phyloP scores from a whole-genome alignment of 176 grass and related monocot species.

The Juncus effusus region DNA sequence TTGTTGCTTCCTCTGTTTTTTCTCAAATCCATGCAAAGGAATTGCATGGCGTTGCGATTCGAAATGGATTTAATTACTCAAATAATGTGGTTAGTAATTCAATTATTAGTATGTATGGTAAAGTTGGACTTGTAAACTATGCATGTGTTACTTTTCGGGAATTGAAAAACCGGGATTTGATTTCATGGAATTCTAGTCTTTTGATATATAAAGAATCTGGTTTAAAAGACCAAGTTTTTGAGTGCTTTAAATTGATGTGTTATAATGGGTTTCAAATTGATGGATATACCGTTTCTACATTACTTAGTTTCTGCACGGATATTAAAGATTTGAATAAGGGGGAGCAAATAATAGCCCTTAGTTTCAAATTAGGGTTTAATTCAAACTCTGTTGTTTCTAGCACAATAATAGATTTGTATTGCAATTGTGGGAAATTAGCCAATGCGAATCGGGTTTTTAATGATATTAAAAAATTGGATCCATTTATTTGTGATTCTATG shows the following conservation, averaged over 20 bases:
- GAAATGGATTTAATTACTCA: constrained; percentile 31
- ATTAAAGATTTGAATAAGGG: constrained; percentile 44
- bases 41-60: constrained; percentile 49
- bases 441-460: constrained; percentile 49
- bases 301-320: constrained; percentile 50
- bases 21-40: constrained; percentile 32
- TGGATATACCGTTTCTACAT: constrained; percentile 48
- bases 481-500: constrained; percentile 65
- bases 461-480: constrained; percentile 46
- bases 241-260: constrained; percentile 48
- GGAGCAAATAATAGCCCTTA: constrained; percentile 64
- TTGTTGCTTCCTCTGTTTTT: constrained; percentile 34
- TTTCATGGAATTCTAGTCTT: constrained; percentile 73
- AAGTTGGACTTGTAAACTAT: constrained; percentile 36
- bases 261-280: constrained; percentile 48
- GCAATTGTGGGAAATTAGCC: constrained; percentile 50
- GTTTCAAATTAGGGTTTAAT: constrained; percentile 57
- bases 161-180: constrained; percentile 47
- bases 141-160: constrained; percentile 44
- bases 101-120: constrained; percentile 68
- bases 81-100: constrained; percentile 49
- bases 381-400: constrained; percentile 65
- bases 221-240: constrained; percentile 33
- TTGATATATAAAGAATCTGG: constrained; percentile 49
- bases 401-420: constrained; percentile 60